These are phyloP conservation scores for Marasmius fiardii DNA, from an alignment of 1,284 basidiomycete genomes.

Conservation along the genomic window DNA sequence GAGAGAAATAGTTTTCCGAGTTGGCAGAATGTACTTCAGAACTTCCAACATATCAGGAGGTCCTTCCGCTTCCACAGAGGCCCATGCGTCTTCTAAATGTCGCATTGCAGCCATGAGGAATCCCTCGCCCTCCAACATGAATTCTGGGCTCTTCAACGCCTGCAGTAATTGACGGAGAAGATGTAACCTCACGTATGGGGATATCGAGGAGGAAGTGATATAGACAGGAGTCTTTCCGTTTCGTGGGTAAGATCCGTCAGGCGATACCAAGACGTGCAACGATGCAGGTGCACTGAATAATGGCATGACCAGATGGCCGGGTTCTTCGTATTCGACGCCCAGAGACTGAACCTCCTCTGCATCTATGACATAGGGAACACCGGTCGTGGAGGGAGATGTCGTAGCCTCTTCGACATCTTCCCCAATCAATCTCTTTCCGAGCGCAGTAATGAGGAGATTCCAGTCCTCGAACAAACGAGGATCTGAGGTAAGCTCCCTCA, in stretches of 20 bases:
- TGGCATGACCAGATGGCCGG: slow-evolving; percentile 52
- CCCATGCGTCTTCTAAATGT: slow-evolving; percentile 71
- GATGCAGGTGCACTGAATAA: slow-evolving; percentile 60
- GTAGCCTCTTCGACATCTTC: slow-evolving; percentile 26
- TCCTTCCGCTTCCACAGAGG: slow-evolving; percentile 58
- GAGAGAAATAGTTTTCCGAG: slow-evolving; percentile 11
- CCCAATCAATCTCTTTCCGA: slow-evolving; percentile 50
- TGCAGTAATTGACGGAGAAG: slow-evolving; percentile 65
- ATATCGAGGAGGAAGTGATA: slow-evolving; percentile 66
- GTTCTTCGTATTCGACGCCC: slow-evolving; percentile 45
- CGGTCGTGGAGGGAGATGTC: neutral
- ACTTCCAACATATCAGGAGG: slow-evolving; percentile 72
- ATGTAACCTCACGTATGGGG: slow-evolving; percentile 85
- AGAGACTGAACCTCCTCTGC: slow-evolving; percentile 70
- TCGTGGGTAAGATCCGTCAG: slow-evolving; percentile 51
- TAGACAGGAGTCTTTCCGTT: slow-evolving; percentile 69
- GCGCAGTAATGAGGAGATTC: slow-evolving; percentile 45
- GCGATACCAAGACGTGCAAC: slow-evolving; percentile 65
- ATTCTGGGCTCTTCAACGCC: slow-evolving; percentile 50
- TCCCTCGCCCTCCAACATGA: slow-evolving; percentile 66
- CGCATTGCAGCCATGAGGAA: slow-evolving; percentile 77
- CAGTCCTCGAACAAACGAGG: slow-evolving; percentile 40
- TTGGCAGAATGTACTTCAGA: slow-evolving; percentile 59
- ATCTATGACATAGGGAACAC: slow-evolving; percentile 31
- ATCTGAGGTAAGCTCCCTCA: slow-evolving; percentile 51